A percentile compares a stretch with the other conserved stretches of the same genome.
These are phyloP conservation scores for Fusarium clavum DNA, from an alignment of 2,329 filamentous ascomycete species.

Conservation along the genomic window DNA sequence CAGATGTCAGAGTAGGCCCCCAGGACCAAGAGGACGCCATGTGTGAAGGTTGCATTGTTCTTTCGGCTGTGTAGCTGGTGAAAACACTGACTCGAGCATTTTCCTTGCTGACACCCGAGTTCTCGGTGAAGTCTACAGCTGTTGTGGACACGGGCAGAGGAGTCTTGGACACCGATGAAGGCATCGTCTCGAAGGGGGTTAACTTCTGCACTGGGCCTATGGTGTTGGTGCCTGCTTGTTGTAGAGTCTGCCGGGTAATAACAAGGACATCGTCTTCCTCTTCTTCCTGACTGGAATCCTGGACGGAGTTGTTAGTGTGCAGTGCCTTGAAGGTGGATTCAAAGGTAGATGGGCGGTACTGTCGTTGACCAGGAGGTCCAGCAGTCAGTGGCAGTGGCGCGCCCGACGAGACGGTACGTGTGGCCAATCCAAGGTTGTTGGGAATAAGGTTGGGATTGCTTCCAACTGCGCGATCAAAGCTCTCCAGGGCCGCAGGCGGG, in stretches of 20 bases:
- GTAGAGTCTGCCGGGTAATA: constrained; percentile 40
- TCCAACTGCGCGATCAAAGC: constrained; percentile 28
- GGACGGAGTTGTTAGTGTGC: constrained; percentile 42
- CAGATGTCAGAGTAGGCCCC: constrained; percentile 2
- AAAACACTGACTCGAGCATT: background rate
- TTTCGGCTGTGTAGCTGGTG: background rate
- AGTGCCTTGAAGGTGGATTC: constrained; percentile 54
- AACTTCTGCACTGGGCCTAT: constrained; percentile 19
- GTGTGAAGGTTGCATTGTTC: background rate
- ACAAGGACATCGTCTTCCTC: constrained; percentile 44
- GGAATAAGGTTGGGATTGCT: constrained; percentile 22
- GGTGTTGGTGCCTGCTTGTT: constrained; percentile 41
- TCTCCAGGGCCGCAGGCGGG: constrained; percentile 15
- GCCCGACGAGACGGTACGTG: constrained; percentile 52
- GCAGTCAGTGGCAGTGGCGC: constrained; percentile 65
- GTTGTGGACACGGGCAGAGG: background rate
- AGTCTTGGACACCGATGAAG: constrained; percentile 4
- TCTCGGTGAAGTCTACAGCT: background rate
- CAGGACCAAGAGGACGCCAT: constrained; percentile 15
- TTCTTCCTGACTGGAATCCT: constrained; percentile 43
- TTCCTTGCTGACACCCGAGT: constrained; percentile 4
- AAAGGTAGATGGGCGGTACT: constrained; percentile 59
- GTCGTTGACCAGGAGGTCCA: constrained; percentile 65
- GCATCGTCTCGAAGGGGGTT: constrained; percentile 8
- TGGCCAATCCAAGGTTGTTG: constrained; percentile 29